Evolutionary conservation across 164 flowering plant species (phyloP).

Genomic region (Chloranthus sessilifolius): DNA sequence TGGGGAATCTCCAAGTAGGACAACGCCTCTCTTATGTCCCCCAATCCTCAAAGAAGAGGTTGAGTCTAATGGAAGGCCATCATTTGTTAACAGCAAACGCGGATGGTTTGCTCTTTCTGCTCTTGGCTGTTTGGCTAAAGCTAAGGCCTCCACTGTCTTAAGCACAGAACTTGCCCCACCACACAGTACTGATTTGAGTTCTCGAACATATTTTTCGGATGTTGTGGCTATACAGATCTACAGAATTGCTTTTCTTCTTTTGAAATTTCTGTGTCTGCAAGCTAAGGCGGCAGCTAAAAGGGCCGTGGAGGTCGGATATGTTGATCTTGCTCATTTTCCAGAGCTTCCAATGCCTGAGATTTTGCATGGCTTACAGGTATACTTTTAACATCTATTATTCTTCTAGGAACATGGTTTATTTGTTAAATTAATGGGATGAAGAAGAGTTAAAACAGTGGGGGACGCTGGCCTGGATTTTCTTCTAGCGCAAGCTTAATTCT

Average conservation of each 20-base stretch:
- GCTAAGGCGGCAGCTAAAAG: slow-evolving; percentile 74
- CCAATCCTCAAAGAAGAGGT: slow-evolving; percentile 65
- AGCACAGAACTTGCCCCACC: slow-evolving; percentile 22
- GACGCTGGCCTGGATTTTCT: too few species aligned
- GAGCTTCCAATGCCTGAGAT: slow-evolving; percentile 99
- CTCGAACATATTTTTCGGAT: slow-evolving; percentile 58
- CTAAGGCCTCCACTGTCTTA: slow-evolving; percentile 27
- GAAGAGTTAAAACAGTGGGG: too few species aligned
- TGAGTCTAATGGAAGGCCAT: slow-evolving; percentile 43
- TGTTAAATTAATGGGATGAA: background rate
- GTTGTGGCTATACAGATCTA: slow-evolving; percentile 62
- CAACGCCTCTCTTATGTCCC: slow-evolving; percentile 50
- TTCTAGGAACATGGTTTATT: background rate
- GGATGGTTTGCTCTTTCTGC: slow-evolving; percentile 88
- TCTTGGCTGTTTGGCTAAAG: slow-evolving; percentile 35
- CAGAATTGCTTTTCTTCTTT: slow-evolving; percentile 57
- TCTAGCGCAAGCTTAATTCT: too few species aligned
- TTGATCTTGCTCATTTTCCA: slow-evolving; percentile 85
- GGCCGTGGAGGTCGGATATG: slow-evolving; percentile 79
- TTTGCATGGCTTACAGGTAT: slow-evolving; percentile 89
- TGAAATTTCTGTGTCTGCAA: slow-evolving; percentile 74
- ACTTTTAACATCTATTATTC: background rate
- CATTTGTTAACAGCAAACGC: slow-evolving; percentile 54
- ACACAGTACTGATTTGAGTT: slow-evolving; percentile 16
- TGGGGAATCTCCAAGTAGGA: slow-evolving; percentile 46